A percentile compares a stretch with the other conserved stretches of the same genome.
Evolutionary conservation across 306 rosid genomes (phyloP).

Genomic region (Glycine tomentella): DNA sequence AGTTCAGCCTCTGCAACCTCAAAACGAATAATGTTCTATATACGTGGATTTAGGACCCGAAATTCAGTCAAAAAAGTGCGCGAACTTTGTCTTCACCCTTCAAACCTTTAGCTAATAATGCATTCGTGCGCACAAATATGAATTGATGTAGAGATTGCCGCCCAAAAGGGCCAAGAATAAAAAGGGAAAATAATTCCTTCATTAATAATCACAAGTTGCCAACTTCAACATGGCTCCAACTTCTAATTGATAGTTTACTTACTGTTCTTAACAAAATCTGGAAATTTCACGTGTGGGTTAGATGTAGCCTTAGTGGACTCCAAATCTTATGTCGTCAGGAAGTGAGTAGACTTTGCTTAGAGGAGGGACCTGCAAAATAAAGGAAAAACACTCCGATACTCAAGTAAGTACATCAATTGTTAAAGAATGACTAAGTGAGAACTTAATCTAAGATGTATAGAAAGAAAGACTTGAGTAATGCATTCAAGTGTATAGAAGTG

Average conservation of each 20-base stretch:
- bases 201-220: slow-evolving; percentile 1
- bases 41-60: slow-evolving; percentile 34
- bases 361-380: too few relatives aligned
- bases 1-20: slow-evolving; percentile 42
- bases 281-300: too few relatives aligned
- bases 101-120: neutral
- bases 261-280: too few relatives aligned
- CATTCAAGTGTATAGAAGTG: too few relatives aligned
- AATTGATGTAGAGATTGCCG: slow-evolving; percentile 17
- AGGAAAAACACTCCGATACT: too few relatives aligned
- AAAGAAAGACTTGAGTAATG: too few relatives aligned
- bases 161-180: slow-evolving; percentile 15
- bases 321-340: too few relatives aligned
- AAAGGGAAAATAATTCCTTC: neutral
- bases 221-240: slow-evolving; percentile 3
- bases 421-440: too few relatives aligned
- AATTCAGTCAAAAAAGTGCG: slow-evolving; percentile 45
- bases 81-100: slow-evolving; percentile 42
- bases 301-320: too few relatives aligned
- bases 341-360: too few relatives aligned
- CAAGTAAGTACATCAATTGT: too few relatives aligned
- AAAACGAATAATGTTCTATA: slow-evolving; percentile 41
- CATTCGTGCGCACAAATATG: slow-evolving; percentile 13
- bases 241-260: slow-evolving; percentile 10
- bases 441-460: too few relatives aligned